Percentiles rank a stretch among this genome's conserved stretches.
phyloP scores from a whole-genome alignment of 1,284 basidiomycete species.

The Sphaerobolus stellatus region DNA sequence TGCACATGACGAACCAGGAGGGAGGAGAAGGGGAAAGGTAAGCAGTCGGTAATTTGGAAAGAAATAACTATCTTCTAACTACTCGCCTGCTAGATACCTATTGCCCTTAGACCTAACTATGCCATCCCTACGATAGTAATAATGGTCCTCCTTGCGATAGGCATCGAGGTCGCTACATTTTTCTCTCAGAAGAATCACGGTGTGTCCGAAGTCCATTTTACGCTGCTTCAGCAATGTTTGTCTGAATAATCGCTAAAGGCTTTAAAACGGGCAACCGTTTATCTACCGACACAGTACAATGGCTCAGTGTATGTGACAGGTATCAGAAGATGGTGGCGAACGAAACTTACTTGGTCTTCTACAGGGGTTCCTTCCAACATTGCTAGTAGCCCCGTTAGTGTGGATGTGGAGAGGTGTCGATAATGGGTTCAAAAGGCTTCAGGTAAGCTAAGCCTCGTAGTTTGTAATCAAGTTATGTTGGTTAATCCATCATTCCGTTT shows the following conservation, averaged over 20 bases:
- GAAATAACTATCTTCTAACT: no score
- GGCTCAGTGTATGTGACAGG: slow-evolving; percentile 48
- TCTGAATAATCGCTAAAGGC: slow-evolving; percentile 2
- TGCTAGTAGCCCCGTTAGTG: slow-evolving; percentile 36
- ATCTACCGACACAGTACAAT: slow-evolving; percentile 48
- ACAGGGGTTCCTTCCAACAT: slow-evolving; percentile 60
- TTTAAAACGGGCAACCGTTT: slow-evolving; percentile 32
- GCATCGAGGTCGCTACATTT: slow-evolving; percentile 44
- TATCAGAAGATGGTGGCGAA: neutral
- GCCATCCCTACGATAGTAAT: slow-evolving; percentile 40
- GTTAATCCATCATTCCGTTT: slow-evolving; percentile 48
- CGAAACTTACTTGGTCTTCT: neutral
- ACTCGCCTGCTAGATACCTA: slow-evolving; percentile 49
- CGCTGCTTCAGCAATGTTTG: neutral
- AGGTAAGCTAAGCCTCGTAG: slow-evolving; percentile 27
- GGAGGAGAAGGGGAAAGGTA: no score
- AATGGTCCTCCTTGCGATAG: slow-evolving; percentile 49
- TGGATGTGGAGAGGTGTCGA: slow-evolving; percentile 21
- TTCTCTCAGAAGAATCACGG: slow-evolving; percentile 46
- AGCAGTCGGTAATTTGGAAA: no score
- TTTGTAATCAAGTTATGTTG: slow-evolving; percentile 45
- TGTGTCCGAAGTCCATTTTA: slow-evolving; percentile 23
- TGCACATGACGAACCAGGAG: no score
- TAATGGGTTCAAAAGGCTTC: slow-evolving; percentile 25
- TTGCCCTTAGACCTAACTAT: slow-evolving; percentile 42